Evolutionary conservation across 371 early-diverging fungal species (phyloP).

Genomic region (Dinochytrium kinnereticum): DNA sequence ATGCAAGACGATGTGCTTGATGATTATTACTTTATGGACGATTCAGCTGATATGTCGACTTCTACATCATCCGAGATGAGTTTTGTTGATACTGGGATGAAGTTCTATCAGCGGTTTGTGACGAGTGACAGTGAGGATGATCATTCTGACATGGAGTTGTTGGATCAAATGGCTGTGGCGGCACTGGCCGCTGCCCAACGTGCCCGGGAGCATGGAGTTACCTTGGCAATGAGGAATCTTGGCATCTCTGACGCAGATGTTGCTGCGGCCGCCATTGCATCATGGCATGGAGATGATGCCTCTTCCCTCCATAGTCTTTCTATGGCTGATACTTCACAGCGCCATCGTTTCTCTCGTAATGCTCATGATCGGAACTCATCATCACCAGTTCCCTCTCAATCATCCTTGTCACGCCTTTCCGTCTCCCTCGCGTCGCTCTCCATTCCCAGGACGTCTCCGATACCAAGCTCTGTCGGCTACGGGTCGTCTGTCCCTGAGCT

Average conservation of each 20-base stretch:
- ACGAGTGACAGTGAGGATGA: conserved; percentile 1
- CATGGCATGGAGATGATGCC: background rate
- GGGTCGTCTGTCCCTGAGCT: background rate
- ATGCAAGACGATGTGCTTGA: background rate
- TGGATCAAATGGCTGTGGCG: conserved; percentile 12
- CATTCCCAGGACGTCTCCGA: background rate
- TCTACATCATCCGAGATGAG: too few species aligned
- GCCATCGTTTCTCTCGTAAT: background rate
- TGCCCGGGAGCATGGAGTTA: background rate
- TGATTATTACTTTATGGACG: background rate
- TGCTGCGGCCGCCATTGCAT: conserved; percentile 13
- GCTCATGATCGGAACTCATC: background rate
- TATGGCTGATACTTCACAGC: background rate
- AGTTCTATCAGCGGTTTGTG: background rate
- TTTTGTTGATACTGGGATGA: too few species aligned
- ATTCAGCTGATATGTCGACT: background rate
- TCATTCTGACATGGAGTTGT: background rate
- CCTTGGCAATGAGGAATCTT: background rate
- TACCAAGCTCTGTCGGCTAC: background rate
- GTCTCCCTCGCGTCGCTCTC: background rate
- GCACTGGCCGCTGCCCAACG: conserved; percentile 6
- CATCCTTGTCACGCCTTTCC: background rate
- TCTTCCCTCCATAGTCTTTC: background rate
- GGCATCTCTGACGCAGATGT: background rate
- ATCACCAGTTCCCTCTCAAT: background rate